These are phyloP conservation scores for Cavenderia fasciculata DNA, from an alignment of 78 protist species.

Conservation along the genomic window DNA sequence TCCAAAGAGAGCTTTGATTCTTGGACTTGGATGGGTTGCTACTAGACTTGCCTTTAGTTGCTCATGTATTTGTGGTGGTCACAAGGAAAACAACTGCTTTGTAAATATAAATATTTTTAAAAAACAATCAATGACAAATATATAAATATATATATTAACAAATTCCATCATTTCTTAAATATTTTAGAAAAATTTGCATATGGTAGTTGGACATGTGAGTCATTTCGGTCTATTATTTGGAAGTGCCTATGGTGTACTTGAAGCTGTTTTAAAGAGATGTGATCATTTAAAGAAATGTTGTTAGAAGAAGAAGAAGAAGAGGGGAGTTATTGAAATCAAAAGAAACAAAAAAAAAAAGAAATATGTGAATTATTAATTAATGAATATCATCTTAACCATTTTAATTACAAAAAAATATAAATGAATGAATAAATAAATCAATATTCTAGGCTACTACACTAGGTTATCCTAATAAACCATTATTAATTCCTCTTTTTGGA, in stretches of 20 bases:
- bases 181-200: neutral
- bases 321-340: too few species aligned
- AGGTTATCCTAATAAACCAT: too few species aligned
- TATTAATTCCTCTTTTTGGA: too few species aligned
- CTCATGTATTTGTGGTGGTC: conserved; percentile 4
- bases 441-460: too few species aligned
- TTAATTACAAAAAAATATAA: too few species aligned
- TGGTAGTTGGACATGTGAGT: neutral
- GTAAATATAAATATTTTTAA: neutral
- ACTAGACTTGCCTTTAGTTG: conserved; percentile 31
- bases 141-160: neutral
- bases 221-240: neutral
- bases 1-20: conserved; percentile 24
- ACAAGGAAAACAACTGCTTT: conserved; percentile 24
- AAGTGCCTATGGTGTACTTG: neutral
- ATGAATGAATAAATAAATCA: too few species aligned
- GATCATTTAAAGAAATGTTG: too few species aligned
- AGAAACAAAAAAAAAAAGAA: too few species aligned
- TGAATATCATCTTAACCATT: too few species aligned
- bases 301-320: too few species aligned
- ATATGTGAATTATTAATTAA: too few species aligned
- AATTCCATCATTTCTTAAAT: too few species aligned
- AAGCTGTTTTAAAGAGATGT: neutral
- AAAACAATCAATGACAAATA: neutral
- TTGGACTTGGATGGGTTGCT: conserved; percentile 24